Percentiles rank a stretch among this genome's conserved stretches.
Conservation (phyloP, 768 basidiomycete species). For the Crucibulum laeve region DNA sequence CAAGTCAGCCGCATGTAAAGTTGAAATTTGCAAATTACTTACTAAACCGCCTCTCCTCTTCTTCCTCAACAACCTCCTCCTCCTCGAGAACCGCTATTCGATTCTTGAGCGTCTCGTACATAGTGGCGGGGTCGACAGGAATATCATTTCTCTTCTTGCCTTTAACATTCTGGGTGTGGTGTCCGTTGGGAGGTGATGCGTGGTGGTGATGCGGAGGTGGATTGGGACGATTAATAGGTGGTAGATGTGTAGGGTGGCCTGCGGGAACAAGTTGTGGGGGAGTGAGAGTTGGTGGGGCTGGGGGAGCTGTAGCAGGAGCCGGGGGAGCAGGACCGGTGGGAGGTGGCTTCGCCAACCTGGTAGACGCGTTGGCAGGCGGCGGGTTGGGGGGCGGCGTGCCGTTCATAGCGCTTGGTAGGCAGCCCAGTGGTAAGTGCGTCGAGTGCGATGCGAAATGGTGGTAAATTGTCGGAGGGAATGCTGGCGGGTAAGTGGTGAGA, state of each 20-base stretch:
- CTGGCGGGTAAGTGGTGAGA: too few relatives aligned
- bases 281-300: constrained; percentile 49
- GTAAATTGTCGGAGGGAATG: too few relatives aligned
- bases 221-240: constrained; percentile 21
- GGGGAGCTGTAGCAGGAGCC: constrained; percentile 54
- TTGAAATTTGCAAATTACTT: constrained; percentile 20
- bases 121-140: constrained; percentile 75
- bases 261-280: too few relatives aligned
- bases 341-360: constrained; percentile 45
- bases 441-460: too few relatives aligned
- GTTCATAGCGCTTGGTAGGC: constrained; percentile 36
- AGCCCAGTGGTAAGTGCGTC: background rate
- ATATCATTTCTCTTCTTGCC: constrained; percentile 72
- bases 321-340: constrained; percentile 58
- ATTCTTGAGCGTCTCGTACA: constrained; percentile 87
- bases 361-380: constrained; percentile 28
- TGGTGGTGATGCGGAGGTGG: constrained; percentile 22
- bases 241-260: constrained; percentile 24
- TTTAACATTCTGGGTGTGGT: constrained; percentile 38
- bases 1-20: constrained; percentile 14
- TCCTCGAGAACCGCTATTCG: constrained; percentile 88
- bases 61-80: constrained; percentile 82
- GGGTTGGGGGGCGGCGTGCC: constrained; percentile 31
- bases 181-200: constrained; percentile 38
- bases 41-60: constrained; percentile 81